A percentile compares a stretch with the other conserved stretches of the same genome.
phyloP scores from a whole-genome alignment of 1,139 yeast genomes.

The Candida sp. region DNA sequence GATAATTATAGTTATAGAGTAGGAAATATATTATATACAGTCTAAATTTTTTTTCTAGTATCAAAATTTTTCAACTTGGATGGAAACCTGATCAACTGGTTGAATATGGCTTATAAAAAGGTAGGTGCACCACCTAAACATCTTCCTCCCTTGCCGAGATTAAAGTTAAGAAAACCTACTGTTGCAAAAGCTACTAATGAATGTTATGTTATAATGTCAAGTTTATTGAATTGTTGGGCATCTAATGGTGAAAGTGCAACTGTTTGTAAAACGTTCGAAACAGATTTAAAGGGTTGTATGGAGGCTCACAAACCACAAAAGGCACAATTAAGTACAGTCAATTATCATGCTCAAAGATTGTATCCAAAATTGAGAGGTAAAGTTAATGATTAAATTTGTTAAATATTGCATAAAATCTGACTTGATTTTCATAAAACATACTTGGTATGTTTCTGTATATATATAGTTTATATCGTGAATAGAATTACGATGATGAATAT shows the following conservation, averaged over 20 bases:
- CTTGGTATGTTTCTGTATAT: background rate
- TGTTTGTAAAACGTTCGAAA: constrained; percentile 62
- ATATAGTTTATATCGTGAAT: background rate
- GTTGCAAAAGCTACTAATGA: constrained; percentile 59
- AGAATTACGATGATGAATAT: background rate
- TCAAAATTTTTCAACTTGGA: background rate
- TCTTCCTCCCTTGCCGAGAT: constrained; percentile 74
- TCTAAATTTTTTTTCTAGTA: background rate
- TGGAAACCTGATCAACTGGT: background rate
- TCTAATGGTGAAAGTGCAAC: constrained; percentile 84
- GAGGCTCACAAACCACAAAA: constrained; percentile 45
- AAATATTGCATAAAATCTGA: background rate
- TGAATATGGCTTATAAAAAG: constrained; percentile 25
- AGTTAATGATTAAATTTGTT: constrained; percentile 54
- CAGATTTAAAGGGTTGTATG: constrained; percentile 45
- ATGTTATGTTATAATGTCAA: constrained; percentile 80
- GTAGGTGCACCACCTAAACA: constrained; percentile 22
- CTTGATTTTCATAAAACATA: background rate
- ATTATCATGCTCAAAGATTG: constrained; percentile 81
- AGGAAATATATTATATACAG: background rate
- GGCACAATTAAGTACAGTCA: constrained; percentile 52
- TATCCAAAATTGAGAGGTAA: constrained; percentile 76
- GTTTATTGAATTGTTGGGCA: constrained; percentile 93
- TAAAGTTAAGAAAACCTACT: constrained; percentile 67
- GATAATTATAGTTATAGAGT: too few species aligned